A percentile compares a stretch with the other conserved stretches of the same genome.
Conservation (phyloP, 805 yeast species). For the Scheffersomyces amazonensis region DNA sequence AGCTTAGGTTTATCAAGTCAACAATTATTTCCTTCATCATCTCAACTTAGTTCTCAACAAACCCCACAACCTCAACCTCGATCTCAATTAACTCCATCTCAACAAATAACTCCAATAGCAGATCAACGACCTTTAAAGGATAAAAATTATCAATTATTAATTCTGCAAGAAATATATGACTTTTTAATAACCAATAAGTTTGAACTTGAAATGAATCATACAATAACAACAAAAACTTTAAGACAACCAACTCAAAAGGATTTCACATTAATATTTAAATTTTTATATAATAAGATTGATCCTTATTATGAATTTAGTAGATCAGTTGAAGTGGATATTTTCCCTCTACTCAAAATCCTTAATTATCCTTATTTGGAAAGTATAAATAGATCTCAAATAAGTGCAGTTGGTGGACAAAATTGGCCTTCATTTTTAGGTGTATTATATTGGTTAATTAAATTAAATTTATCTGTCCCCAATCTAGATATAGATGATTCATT, state of each 20-base stretch:
- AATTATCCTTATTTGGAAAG: constrained; percentile 80
- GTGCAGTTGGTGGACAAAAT: constrained; percentile 87
- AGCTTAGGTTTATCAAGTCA: constrained; percentile 13
- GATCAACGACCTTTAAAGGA: constrained; percentile 84
- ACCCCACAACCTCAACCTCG: constrained; percentile 12
- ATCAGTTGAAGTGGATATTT: constrained; percentile 74
- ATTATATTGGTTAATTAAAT: constrained; percentile 75
- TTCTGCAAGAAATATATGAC: constrained; percentile 66
- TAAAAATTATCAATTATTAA: constrained; percentile 57
- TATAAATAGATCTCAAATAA: constrained; percentile 78
- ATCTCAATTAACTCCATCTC: constrained; percentile 9
- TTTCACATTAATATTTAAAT: constrained; percentile 73
- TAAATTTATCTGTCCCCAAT: constrained; percentile 36
- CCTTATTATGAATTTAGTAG: constrained; percentile 71
- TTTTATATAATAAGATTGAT: constrained; percentile 72
- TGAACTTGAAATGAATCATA: constrained; percentile 71
- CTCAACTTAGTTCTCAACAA: constrained; percentile 1
- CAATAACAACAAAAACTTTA: constrained; percentile 62
- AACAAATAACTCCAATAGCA: constrained; percentile 5
- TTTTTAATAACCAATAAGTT: constrained; percentile 63
- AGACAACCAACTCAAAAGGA: constrained; percentile 85
- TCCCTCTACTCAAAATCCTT: constrained; percentile 57
- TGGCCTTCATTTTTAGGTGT: constrained; percentile 86
- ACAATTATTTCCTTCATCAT: constrained; percentile 7
- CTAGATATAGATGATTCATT: constrained; percentile 24